A percentile compares a stretch with the other conserved stretches of the same genome.
Conservation (phyloP, 371 early-diverging fungal genomes). For the Mucor plumbeus region DNA sequence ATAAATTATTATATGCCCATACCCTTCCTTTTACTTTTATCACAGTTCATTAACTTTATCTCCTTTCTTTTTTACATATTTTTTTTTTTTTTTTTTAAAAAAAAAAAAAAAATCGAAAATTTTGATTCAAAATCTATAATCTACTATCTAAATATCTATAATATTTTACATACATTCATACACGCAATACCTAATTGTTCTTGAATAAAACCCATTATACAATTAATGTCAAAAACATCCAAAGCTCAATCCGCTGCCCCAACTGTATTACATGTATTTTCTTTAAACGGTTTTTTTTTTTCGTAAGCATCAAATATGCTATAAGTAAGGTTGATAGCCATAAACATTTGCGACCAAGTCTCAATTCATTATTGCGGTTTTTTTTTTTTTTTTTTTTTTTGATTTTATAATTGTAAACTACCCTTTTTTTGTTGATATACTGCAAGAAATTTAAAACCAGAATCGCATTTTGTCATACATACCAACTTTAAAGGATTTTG, state of each 20-base stretch:
- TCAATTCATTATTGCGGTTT: too few species aligned
- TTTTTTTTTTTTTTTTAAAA: too few species aligned
- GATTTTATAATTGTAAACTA: too few species aligned
- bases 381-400: too few species aligned
- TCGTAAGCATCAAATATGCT: neutral
- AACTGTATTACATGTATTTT: too few species aligned
- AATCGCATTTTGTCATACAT: too few species aligned
- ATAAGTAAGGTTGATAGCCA: neutral
- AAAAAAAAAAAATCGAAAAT: neutral
- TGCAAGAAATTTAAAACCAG: too few species aligned
- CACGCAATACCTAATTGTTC: neutral
- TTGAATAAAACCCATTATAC: neutral
- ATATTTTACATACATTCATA: neutral
- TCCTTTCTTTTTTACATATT: neutral
- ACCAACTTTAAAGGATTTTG: too few species aligned
- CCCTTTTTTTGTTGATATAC: too few species aligned
- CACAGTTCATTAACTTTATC: conserved; percentile 4
- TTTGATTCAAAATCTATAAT: neutral
- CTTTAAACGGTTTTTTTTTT: too few species aligned
- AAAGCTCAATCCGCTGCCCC: too few species aligned
- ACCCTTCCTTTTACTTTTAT: conserved; percentile 9
- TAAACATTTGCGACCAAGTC: too few species aligned
- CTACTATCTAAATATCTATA: neutral
- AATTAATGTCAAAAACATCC: neutral
- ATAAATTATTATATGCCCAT: conserved; percentile 20